Evolutionary conservation across 306 rosid genomes (phyloP).

Genomic region (Alnus glutinosa): DNA sequence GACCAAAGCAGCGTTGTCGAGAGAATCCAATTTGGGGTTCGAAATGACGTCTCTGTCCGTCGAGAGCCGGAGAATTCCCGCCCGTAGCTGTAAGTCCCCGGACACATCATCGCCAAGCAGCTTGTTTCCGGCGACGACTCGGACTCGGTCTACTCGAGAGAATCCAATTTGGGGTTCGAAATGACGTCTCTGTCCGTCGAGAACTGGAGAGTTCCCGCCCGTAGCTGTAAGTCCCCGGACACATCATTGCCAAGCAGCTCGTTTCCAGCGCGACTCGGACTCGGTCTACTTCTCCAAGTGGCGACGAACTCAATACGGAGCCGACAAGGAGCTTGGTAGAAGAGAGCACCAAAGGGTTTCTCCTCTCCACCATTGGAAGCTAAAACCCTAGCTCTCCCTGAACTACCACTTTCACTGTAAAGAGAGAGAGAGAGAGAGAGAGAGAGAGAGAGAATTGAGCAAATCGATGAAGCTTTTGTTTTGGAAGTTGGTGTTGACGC

Average conservation of each 20-base stretch:
- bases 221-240: conserved; percentile 31
- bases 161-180: conserved; percentile 20
- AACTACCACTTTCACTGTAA: background rate
- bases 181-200: conserved; percentile 20
- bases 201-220: conserved; percentile 68
- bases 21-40: conserved; percentile 39
- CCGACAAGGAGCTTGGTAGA: conserved; percentile 59
- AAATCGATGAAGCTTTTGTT: background rate
- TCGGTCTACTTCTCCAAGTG: conserved; percentile 1
- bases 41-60: conserved; percentile 17
- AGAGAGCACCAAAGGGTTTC: conserved; percentile 75
- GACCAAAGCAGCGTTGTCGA: conserved; percentile 66
- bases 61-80: conserved; percentile 64
- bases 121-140: conserved; percentile 17
- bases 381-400: conserved; percentile 2
- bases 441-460: background rate
- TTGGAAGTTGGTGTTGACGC: background rate
- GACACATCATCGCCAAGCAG: conserved; percentile 16
- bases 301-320: conserved; percentile 47
- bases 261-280: conserved; percentile 18
- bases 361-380: conserved; percentile 64
- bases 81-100: conserved; percentile 38
- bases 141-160: background rate
- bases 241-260: conserved; percentile 15
- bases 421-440: too few species aligned